Evolutionary conservation across 78 protist species (phyloP), one percentile per base, ranked within the genome.

Genomic region (Dictyostelium firmibasis): DNA sequence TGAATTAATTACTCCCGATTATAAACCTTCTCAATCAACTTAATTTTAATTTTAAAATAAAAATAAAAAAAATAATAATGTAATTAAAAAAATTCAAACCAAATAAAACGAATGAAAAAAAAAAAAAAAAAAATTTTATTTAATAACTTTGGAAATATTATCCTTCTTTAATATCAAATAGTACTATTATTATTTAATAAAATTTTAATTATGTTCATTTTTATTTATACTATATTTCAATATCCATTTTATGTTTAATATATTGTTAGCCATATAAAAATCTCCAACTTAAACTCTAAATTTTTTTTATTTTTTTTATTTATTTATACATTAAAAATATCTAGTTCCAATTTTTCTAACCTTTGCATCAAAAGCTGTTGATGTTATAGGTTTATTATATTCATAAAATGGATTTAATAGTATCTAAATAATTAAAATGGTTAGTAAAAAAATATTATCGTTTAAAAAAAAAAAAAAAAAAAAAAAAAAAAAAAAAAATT

Each of bases 341-440:
- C 78, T 86, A 5, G 85, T 74, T 6, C 93, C 93, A 29, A 86
- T 36, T 43, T 86, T 86, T 78, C 85, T 83, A 14, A 92, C 96
- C 57, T 69, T 92, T 41, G 83, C 91, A 38, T 92, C 96, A 27
- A 92, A 92, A 11, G 91, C 81, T 23, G 96, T 57, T 50, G 96
- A 92, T 44, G 96, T 92, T 13, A 92, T 92, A 23, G 96, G 96
- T 83, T 88, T 83, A 75, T 92, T 92, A 79, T 77, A 85, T 81
- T 78, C 78, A 85, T 92, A 92, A 69, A 92, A 92, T 64, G 96
- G 96, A 38, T 92, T 92, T 11, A 92, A 38, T 18, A 92, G 18
- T 16, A 83, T 79, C 96, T 92, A 43, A 9, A 43, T n/a, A 5
- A 41, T 23, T 23, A 62, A 16, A 5, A 6, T 10, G 14, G 23